These are phyloP conservation scores for Amanita muscaria DNA, from an alignment of 768 basidiomycete species.

Conservation along the genomic window DNA sequence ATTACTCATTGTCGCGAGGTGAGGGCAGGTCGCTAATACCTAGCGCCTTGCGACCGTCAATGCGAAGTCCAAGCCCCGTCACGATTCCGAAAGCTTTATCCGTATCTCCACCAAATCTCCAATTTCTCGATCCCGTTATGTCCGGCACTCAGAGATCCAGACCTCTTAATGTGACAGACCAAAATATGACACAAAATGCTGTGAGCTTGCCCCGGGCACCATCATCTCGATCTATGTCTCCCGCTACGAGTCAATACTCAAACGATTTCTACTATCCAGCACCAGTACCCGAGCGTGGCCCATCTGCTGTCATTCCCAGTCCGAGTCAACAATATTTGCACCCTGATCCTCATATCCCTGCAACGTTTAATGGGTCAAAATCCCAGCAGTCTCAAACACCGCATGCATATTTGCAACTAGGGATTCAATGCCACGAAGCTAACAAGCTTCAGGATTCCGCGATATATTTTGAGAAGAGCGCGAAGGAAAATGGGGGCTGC, in stretches of 20 bases:
- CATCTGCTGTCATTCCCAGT: slow-evolving; percentile 36
- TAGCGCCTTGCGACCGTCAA: no score
- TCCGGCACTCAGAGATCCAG: background rate
- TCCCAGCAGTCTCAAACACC: slow-evolving; percentile 29
- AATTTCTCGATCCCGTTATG: background rate
- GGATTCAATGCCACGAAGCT: slow-evolving; percentile 71
- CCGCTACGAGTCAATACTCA: slow-evolving; percentile 42
- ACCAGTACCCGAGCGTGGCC: slow-evolving; percentile 47
- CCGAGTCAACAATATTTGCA: no score
- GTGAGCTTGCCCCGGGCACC: slow-evolving; percentile 21
- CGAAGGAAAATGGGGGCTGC: slow-evolving; percentile 68
- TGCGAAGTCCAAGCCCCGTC: slow-evolving; percentile 11
- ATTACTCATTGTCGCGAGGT: background rate
- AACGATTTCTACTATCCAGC: slow-evolving; percentile 63
- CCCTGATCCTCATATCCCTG: slow-evolving; percentile 7
- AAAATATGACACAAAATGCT: background rate
- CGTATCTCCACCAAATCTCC: slow-evolving; percentile 1
- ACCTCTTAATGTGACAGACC: background rate
- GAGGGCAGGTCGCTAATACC: background rate
- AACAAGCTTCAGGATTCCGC: slow-evolving; percentile 65
- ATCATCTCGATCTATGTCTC: slow-evolving; percentile 27
- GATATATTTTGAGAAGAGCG: slow-evolving; percentile 65
- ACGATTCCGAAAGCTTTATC: background rate
- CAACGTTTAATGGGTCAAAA: slow-evolving; percentile 11
- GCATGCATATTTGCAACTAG: slow-evolving; percentile 64